These are phyloP conservation scores for Tilletia horrida DNA, from an alignment of 1,284 basidiomycete genomes.

Conservation along the genomic window DNA sequence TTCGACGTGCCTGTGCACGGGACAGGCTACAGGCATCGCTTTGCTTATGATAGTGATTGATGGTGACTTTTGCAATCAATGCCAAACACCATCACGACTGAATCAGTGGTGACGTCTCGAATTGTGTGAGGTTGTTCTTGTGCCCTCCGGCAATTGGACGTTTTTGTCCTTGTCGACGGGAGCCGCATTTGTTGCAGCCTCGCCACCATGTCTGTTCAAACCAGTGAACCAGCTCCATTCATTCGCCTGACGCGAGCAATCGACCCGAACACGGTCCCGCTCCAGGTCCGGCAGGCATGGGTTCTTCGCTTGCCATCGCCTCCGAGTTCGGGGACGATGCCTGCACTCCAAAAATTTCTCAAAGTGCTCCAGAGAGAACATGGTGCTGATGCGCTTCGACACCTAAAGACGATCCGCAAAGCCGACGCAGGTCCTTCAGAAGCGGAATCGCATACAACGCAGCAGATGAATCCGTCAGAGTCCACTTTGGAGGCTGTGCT, in stretches of 20 bases:
- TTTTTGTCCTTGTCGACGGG: too few species aligned
- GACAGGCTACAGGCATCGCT: background rate
- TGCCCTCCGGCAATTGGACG: too few species aligned
- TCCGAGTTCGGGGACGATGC: background rate
- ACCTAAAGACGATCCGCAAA: slow-evolving; percentile 7
- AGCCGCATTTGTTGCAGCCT: too few species aligned
- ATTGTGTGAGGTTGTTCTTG: too few species aligned
- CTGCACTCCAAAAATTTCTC: background rate
- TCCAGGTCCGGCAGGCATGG: slow-evolving; percentile 8
- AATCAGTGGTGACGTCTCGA: too few species aligned
- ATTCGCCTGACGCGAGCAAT: slow-evolving; percentile 11
- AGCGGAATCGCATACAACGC: background rate
- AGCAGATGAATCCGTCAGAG: background rate
- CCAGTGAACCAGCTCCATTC: background rate
- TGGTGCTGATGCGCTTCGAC: background rate
- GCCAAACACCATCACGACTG: too few species aligned
- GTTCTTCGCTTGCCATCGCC: background rate
- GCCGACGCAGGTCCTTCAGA: background rate
- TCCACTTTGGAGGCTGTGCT: background rate
- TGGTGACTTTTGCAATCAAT: too few species aligned
- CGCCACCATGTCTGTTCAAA: too few species aligned
- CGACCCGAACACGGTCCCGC: background rate
- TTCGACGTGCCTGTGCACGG: background rate
- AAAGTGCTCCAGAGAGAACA: background rate
- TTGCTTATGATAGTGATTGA: background rate